phyloP scores from a whole-genome alignment of 768 basidiomycete species.

The Boletus insuetus region DNA sequence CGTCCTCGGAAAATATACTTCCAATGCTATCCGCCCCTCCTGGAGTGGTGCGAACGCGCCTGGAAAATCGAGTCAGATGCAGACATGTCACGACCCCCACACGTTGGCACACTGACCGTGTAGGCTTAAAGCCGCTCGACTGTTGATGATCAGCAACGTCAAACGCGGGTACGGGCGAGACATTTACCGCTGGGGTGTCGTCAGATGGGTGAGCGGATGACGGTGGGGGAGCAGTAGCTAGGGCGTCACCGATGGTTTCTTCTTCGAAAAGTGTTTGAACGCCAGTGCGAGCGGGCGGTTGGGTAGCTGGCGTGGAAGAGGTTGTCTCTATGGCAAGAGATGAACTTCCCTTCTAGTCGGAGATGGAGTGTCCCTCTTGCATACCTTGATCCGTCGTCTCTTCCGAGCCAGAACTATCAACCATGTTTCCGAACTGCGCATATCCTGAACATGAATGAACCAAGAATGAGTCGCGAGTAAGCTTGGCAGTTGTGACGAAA shows the following conservation, averaged over 20 bases:
- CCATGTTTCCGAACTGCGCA: constrained; percentile 63
- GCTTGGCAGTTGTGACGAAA: too few relatives aligned
- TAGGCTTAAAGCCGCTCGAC: constrained; percentile 38
- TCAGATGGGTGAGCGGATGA: not conserved
- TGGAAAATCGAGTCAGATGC: constrained; percentile 10
- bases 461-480: too few relatives aligned
- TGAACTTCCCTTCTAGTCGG: not conserved
- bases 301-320: constrained; percentile 7
- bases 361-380: not conserved
- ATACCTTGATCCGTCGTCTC: constrained; percentile 29
- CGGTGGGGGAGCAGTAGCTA: constrained; percentile 53
- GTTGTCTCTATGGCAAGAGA: constrained; percentile 3
- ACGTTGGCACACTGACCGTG: constrained; percentile 39
- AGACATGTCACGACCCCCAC: not conserved
- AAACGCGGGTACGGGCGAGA: not conserved
- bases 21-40: constrained; percentile 30
- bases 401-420: constrained; percentile 8
- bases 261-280: constrained; percentile 19
- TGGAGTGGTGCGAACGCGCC: constrained; percentile 34
- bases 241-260: constrained; percentile 55
- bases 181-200: not conserved
- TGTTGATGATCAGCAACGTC: not conserved
- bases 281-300: not conserved
- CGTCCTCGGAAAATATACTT: constrained; percentile 46
- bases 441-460: constrained; percentile 45